A percentile compares a stretch with the other conserved stretches of the same genome.
These are phyloP conservation scores for Vitis hybrid DNA, from an alignment of 177 flowering plant genomes.

Conservation along the genomic window DNA sequence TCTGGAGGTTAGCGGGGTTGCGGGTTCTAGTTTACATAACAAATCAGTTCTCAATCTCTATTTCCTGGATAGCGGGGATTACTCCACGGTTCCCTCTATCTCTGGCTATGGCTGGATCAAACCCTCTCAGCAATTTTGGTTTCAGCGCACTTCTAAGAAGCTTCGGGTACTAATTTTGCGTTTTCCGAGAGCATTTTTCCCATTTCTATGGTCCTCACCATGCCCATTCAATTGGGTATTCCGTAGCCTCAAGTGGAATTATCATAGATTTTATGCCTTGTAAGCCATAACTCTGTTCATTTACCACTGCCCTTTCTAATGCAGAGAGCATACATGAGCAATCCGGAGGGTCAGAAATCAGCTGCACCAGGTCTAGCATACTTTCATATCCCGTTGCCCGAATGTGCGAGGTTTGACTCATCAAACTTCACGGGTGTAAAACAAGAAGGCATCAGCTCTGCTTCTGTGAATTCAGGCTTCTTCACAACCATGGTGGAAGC, in stretches of 20 bases:
- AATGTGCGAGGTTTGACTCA: conserved; percentile 60
- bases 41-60: too few relatives aligned
- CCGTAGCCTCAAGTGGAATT: too few relatives aligned
- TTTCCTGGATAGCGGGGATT: too few relatives aligned
- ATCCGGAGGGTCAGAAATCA: conserved; percentile 49
- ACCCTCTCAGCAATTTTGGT: conserved; percentile 90
- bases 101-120: conserved; percentile 60
- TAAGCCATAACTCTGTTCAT: too few relatives aligned
- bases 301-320: conserved; percentile 1
- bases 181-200: too few relatives aligned
- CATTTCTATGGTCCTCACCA: too few relatives aligned
- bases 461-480: conserved; percentile 91
- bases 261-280: too few relatives aligned
- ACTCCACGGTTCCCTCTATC: too few relatives aligned
- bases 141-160: conserved; percentile 61
- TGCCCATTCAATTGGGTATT: too few relatives aligned
- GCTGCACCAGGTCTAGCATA: conserved; percentile 84
- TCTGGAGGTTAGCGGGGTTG: too few relatives aligned
- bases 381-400: conserved; percentile 95
- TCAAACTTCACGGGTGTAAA: conserved; percentile 79
- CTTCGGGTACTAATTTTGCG: conserved; percentile 48
- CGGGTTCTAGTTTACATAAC: too few relatives aligned
- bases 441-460: conserved; percentile 82
- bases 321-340: conserved; percentile 61
- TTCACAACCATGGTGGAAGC: conserved; percentile 76